A percentile compares a stretch with the other conserved stretches of the same genome.
phyloP scores from a whole-genome alignment of 192 early-diverging fungal species.

The Funneliformis geosporum region DNA sequence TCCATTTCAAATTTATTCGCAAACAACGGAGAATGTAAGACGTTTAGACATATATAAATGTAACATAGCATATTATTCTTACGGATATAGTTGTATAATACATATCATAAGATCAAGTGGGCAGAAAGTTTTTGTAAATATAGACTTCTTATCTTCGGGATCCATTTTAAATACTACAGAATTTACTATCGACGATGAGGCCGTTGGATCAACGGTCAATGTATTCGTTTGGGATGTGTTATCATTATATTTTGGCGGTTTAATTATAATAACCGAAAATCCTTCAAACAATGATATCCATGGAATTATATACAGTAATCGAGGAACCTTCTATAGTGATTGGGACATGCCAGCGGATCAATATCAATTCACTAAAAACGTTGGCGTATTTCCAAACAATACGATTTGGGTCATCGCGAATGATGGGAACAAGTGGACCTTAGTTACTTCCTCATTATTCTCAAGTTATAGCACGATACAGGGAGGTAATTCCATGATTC shows the following conservation, averaged over 20 bases:
- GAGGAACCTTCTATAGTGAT: background rate
- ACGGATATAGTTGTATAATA: background rate
- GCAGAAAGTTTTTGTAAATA: background rate
- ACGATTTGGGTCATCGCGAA: background rate
- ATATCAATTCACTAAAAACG: background rate
- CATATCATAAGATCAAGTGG: background rate
- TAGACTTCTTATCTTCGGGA: background rate
- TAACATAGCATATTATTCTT: background rate
- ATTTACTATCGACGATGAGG: background rate
- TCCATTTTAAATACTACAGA: background rate
- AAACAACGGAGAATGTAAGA: background rate
- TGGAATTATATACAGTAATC: background rate
- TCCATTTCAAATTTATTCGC: background rate
- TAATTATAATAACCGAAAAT: background rate
- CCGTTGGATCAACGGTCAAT: background rate
- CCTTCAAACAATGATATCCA: background rate
- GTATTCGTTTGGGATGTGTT: background rate
- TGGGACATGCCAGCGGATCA: background rate
- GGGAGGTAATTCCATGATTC: background rate
- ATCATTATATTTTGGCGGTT: background rate
- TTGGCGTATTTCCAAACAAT: conserved; percentile 2
- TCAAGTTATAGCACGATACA: background rate
- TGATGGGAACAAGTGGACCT: background rate
- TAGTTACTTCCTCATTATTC: background rate
- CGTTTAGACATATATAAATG: background rate